These are phyloP conservation scores for Gossypium ekmanianum DNA, from an alignment of 345 rosid species.

Conservation along the genomic window DNA sequence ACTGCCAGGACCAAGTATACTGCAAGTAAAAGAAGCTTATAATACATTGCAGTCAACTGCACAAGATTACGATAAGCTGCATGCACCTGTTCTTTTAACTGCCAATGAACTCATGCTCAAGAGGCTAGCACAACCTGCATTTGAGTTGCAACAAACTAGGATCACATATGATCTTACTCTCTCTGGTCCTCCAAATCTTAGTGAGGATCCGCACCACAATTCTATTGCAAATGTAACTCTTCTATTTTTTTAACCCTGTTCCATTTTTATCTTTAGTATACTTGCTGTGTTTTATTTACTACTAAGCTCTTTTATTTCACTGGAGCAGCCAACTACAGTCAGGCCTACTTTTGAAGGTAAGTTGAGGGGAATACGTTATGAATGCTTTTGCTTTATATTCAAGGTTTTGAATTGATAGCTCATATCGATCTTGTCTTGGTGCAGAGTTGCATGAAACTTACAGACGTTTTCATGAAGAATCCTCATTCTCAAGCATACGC, in stretches of 20 bases:
- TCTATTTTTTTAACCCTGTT: neutral
- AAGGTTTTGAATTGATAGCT: constrained; percentile 16
- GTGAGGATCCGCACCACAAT: constrained; percentile 8
- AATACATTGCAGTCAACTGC: constrained; percentile 16
- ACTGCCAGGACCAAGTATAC: constrained; percentile 20
- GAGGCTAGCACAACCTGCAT: constrained; percentile 36
- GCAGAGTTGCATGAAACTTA: constrained; percentile 30
- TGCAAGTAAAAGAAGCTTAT: constrained; percentile 17
- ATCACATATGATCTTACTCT: constrained; percentile 14
- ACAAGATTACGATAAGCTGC: constrained; percentile 2
- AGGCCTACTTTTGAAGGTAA: constrained; percentile 33
- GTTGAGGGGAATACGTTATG: constrained; percentile 9
- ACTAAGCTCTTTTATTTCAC: neutral
- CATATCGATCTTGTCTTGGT: constrained; percentile 12
- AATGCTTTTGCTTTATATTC: constrained; percentile 2
- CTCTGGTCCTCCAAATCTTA: constrained; percentile 16
- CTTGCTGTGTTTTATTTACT: neutral
- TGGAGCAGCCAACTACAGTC: constrained; percentile 27
- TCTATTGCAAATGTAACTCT: neutral
- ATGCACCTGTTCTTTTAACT: constrained; percentile 16
- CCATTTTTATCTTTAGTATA: neutral
- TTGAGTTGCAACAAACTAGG: constrained; percentile 26
- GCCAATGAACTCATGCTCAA: constrained; percentile 33
- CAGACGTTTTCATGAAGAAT: constrained; percentile 26
- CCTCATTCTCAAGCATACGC: constrained; percentile 33